Evolutionary conservation across 352 stramenopile genomes (phyloP).

Genomic region (Phytopythium mirpurense): DNA sequence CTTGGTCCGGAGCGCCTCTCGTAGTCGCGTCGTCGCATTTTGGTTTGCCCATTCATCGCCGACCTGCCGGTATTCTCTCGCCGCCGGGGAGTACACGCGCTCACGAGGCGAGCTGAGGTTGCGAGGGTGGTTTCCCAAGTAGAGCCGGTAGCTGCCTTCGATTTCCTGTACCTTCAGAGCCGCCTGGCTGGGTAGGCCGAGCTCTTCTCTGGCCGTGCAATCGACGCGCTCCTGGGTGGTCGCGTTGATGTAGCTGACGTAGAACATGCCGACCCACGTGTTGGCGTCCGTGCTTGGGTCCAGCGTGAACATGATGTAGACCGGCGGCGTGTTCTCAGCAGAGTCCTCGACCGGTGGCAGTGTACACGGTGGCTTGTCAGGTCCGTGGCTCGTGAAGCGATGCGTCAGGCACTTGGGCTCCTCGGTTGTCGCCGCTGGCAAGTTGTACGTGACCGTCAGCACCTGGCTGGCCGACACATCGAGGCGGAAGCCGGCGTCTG

Average conservation of each 20-base stretch:
- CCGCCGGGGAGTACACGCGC: constrained; percentile 9
- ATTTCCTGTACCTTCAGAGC: constrained; percentile 8
- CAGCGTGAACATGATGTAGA: constrained; percentile 55
- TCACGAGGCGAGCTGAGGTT: constrained; percentile 32
- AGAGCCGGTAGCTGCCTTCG: constrained; percentile 49
- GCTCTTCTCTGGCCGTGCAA: constrained; percentile 15
- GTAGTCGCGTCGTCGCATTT: constrained; percentile 46
- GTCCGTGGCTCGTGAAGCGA: not conserved
- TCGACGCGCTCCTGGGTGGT: constrained; percentile 35
- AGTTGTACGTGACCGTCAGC: constrained; percentile 58
- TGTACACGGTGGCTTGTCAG: constrained; percentile 14
- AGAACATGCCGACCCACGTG: constrained; percentile 37
- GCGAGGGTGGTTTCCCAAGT: constrained; percentile 60
- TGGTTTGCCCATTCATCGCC: constrained; percentile 9
- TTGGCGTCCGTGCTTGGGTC: constrained; percentile 24
- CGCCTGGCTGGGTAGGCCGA: constrained; percentile 15
- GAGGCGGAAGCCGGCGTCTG: constrained; percentile 60
- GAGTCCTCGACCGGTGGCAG: constrained; percentile 23
- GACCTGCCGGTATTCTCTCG: constrained; percentile 10
- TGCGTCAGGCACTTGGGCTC: not conserved
- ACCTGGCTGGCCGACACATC: constrained; percentile 51
- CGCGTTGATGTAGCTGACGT: constrained; percentile 47
- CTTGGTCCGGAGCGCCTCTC: constrained; percentile 45
- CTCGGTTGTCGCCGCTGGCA: constrained; percentile 25
- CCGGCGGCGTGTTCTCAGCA: constrained; percentile 35